Conservation (phyloP, 192 early-diverging fungal genomes). For the Coemansia sp. region DNA sequence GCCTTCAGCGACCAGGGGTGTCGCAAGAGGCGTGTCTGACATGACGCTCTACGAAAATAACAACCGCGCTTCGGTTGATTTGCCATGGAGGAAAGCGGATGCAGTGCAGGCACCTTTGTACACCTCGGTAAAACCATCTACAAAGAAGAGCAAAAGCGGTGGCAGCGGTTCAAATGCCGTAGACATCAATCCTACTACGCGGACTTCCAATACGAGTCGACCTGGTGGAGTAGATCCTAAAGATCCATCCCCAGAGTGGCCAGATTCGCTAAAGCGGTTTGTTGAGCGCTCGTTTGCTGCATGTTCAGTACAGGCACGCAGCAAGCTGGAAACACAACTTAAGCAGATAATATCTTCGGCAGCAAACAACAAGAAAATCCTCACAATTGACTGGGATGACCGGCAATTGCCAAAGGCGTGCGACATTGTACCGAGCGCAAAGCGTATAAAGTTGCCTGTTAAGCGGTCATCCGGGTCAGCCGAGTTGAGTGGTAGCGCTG, state of each 20-base stretch:
- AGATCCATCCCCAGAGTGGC: slow-evolving; percentile 24
- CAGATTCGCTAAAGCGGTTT: slow-evolving; percentile 31
- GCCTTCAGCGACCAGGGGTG: slow-evolving; percentile 31
- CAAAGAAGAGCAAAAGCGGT: slow-evolving; percentile 27
- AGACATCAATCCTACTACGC: background rate
- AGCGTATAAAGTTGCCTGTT: background rate
- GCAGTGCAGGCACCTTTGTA: slow-evolving; percentile 32
- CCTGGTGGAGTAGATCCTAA: background rate
- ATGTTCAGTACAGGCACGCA: slow-evolving; percentile 17
- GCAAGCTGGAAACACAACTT: slow-evolving; percentile 40
- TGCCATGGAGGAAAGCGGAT: slow-evolving; percentile 9
- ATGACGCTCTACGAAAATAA: slow-evolving; percentile 9
- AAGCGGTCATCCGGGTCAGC: slow-evolving; percentile 28
- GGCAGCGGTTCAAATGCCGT: background rate
- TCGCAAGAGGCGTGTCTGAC: slow-evolving; percentile 29
- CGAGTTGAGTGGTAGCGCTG: slow-evolving; percentile 1
- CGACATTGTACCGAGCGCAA: slow-evolving; percentile 5
- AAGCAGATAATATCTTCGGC: slow-evolving; percentile 49
- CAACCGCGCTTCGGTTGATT: background rate
- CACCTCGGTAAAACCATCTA: slow-evolving; percentile 28
- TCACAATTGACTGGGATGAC: slow-evolving; percentile 33
- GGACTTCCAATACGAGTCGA: background rate
- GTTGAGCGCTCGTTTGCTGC: slow-evolving; percentile 53
- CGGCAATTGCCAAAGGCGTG: slow-evolving; percentile 49
- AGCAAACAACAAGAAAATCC: slow-evolving; percentile 46